Evolutionary conservation across 1,284 basidiomycete species (phyloP), one percentile per base, ranked within the genome.

Genomic region (Bondarzewia mesenterica): DNA sequence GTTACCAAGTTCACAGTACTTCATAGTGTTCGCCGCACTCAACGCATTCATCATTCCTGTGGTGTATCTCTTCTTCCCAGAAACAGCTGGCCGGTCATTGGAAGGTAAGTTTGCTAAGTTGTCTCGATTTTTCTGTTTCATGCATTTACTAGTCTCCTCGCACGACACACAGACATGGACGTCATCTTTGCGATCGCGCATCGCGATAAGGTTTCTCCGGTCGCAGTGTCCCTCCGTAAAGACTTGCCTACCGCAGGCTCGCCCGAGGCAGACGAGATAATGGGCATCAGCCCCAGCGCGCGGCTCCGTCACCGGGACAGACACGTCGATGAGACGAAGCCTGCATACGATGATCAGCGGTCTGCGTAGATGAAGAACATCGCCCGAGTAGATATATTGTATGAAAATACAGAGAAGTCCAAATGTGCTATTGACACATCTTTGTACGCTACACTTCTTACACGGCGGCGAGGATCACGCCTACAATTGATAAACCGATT

Each of bases 1-100:
- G 15, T 5, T 20, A 41, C 20, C 39, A 2, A 3, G 20, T n/a
- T n/a, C 42, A 15, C 5, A 15, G 8, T 20, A 12, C 21, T 27
- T 46, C 14, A 20, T 54, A 75, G 77, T 84, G 27, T 84, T 84
- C 54, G 80, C 79, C 0, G 66, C 68, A 0, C 58, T 82, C 44
- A 84, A 83, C 53, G 77, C 77, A 1, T 67, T 78, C 50, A 77
- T 84, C 52, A 65, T 82, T 38, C 81, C 80, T 10, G 54, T 74
- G 10, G 74, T 82, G 3, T 85, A 81, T 57, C 60, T 80, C 51
- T 82, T 78, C 68, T 82, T 82, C 66, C 80, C 80, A n/a, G 81
- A 83, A 63, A 83, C 80, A 3, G 73, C 77, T n/a, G 75, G 77
- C 16, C 72, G 78, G 27, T 80, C 78, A 0, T 61, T 82, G 15